phyloP scores from a whole-genome alignment of 257 asterid genomes.

The Nicotiana tomentosiformis region DNA sequence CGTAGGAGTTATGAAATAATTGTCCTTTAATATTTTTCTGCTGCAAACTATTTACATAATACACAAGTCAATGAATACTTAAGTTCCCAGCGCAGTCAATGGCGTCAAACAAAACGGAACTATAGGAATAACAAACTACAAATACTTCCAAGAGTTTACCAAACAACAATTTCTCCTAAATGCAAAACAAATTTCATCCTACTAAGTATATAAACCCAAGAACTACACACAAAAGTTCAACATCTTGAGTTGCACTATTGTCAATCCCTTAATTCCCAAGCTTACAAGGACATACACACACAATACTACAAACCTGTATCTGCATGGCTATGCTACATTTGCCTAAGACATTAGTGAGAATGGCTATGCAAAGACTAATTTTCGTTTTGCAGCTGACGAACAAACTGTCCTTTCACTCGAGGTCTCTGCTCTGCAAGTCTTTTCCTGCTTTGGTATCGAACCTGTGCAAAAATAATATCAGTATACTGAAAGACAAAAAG shows the following conservation, averaged over 20 bases:
- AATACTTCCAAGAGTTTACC: neutral
- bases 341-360: too few relatives aligned
- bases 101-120: neutral
- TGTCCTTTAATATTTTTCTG: neutral
- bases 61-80: neutral
- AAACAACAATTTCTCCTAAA: neutral
- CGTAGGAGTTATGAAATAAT: neutral
- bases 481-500: neutral
- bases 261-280: neutral
- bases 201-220: constrained; percentile 1
- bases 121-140: neutral
- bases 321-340: neutral
- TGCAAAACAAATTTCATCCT: neutral
- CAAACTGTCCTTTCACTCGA: constrained; percentile 22
- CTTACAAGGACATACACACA: neutral
- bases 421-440: constrained; percentile 25
- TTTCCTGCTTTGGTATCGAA: constrained; percentile 19
- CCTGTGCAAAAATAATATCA: neutral
- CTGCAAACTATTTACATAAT: neutral
- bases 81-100: neutral
- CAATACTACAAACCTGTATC: neutral
- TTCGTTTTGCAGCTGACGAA: constrained; percentile 7
- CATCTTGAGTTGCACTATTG: neutral
- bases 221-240: neutral
- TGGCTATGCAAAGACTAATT: too few relatives aligned